These are phyloP conservation scores for Talaromyces sp. DNA, from an alignment of 2,329 filamentous ascomycete species.

Conservation along the genomic window DNA sequence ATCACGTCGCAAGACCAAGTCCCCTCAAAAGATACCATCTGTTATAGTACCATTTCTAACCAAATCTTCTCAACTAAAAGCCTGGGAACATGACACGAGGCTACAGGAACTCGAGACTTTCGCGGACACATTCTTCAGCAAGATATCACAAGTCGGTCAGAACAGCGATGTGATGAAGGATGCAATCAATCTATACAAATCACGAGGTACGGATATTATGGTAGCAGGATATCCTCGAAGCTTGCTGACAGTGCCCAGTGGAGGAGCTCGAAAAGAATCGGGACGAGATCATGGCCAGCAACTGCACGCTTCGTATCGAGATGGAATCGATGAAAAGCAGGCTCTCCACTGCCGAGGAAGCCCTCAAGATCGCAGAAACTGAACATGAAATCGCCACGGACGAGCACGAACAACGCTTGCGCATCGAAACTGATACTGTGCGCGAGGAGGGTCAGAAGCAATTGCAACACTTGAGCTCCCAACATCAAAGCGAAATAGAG, in stretches of 20 bases:
- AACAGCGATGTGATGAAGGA: slow-evolving; percentile 70
- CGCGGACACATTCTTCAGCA: slow-evolving; percentile 67
- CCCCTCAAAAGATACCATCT: slow-evolving; percentile 32
- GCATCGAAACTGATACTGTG: slow-evolving; percentile 41
- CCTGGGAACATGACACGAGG: slow-evolving; percentile 74
- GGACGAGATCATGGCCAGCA: slow-evolving; percentile 49
- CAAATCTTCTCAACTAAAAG: slow-evolving; percentile 71
- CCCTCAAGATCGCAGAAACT: slow-evolving; percentile 51
- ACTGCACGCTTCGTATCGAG: slow-evolving; percentile 61
- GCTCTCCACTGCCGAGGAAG: slow-evolving; percentile 47
- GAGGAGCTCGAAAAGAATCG: slow-evolving; percentile 55
- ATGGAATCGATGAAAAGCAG: slow-evolving; percentile 59
- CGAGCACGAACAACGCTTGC: slow-evolving; percentile 52
- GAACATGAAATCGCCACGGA: slow-evolving; percentile 52
- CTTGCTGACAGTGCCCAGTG: slow-evolving; percentile 40
- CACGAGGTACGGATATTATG: slow-evolving; percentile 55
- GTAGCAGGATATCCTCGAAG: neutral
- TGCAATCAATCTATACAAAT: slow-evolving; percentile 68
- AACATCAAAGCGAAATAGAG: slow-evolving; percentile 66
- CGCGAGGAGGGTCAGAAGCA: slow-evolving; percentile 49
- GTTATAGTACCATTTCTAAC: slow-evolving; percentile 57
- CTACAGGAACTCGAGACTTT: slow-evolving; percentile 73
- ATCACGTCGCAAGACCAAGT: slow-evolving; percentile 34
- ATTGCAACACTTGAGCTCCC: slow-evolving; percentile 55
- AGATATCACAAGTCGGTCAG: slow-evolving; percentile 65